Percentiles rank a stretch among this genome's conserved stretches.
phyloP scores from a whole-genome alignment of 441 rosid genomes.

The Populus hybrid region DNA sequence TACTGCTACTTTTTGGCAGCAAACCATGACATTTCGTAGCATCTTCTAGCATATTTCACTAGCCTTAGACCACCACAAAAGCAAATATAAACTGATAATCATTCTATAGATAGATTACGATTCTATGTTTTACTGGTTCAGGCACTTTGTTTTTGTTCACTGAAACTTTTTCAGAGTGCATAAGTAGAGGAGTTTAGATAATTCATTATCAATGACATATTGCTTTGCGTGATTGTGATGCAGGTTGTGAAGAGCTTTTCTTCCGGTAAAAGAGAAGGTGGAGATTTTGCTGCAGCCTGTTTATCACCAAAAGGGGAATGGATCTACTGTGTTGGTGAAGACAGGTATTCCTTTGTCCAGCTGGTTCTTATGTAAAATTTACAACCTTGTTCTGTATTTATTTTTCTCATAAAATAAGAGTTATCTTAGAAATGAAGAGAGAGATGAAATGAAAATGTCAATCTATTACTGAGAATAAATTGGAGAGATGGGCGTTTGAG shows the following conservation, averaged over 20 bases:
- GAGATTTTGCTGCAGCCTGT: constrained; percentile 76
- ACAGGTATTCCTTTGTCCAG: constrained; percentile 49
- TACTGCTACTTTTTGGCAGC: not conserved
- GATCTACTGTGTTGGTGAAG: constrained; percentile 97
- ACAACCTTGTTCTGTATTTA: not conserved
- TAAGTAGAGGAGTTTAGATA: not conserved
- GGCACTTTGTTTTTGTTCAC: not conserved
- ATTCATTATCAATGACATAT: not conserved
- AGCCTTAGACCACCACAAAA: not conserved
- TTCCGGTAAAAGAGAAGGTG: constrained; percentile 95
- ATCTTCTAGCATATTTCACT: too few relatives aligned
- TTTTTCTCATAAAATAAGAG: not conserved
- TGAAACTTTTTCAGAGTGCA: not conserved
- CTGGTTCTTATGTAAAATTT: not conserved
- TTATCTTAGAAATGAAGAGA: not conserved
- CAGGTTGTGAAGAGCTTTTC: constrained; percentile 99
- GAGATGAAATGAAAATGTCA: not conserved
- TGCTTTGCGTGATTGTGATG: constrained; percentile 19
- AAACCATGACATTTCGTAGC: not conserved
- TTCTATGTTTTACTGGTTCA: not conserved
- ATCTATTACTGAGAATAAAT: not conserved
- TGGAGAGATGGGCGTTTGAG: too few relatives aligned
- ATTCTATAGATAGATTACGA: not conserved
- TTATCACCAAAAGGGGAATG: constrained; percentile 94
- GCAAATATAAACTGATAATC: not conserved